Evolutionary conservation across 2,329 filamentous ascomycete species (phyloP).

Genomic region (Teratosphaeria pseudoeucalypti): DNA sequence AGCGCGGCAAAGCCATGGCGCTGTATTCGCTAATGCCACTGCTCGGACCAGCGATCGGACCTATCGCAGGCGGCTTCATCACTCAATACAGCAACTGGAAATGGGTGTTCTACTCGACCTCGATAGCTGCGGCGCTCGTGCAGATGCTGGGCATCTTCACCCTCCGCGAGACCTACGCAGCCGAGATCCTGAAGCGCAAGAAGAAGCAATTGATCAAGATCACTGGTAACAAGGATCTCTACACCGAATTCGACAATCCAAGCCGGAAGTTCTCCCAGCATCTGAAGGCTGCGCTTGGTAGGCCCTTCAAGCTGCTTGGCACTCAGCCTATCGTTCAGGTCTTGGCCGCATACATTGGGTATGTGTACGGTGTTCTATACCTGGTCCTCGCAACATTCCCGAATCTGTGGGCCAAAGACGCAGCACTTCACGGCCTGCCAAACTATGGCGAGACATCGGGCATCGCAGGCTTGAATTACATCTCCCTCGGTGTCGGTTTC

Average conservation of each 20-base stretch:
- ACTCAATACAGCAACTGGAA: slow-evolving; percentile 56
- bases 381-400: slow-evolving; percentile 28
- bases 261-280: slow-evolving; percentile 23
- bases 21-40: slow-evolving; percentile 55
- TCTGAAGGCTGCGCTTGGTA: slow-evolving; percentile 22
- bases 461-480: slow-evolving; percentile 30
- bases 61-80: slow-evolving; percentile 56
- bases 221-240: slow-evolving; percentile 50
- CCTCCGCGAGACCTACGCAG: slow-evolving; percentile 55
- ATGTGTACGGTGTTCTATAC: slow-evolving; percentile 31
- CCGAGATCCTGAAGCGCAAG: slow-evolving; percentile 50
- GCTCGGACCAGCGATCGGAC: slow-evolving; percentile 55
- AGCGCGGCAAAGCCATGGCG: slow-evolving; percentile 52
- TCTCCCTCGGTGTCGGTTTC: slow-evolving; percentile 52
- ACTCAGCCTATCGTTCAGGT: slow-evolving; percentile 29
- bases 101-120: slow-evolving; percentile 62
- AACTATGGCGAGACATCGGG: slow-evolving; percentile 17
- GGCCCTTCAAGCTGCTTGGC: slow-evolving; percentile 26
- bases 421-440: not conserved
- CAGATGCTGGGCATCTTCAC: slow-evolving; percentile 53
- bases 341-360: slow-evolving; percentile 28
- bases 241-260: slow-evolving; percentile 37
- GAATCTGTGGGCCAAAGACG: slow-evolving; percentile 16
- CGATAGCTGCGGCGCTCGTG: slow-evolving; percentile 51
- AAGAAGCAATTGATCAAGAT: slow-evolving; percentile 46